Evolutionary conservation across 768 basidiomycete genomes (phyloP).

Genomic region (Russula lepida): DNA sequence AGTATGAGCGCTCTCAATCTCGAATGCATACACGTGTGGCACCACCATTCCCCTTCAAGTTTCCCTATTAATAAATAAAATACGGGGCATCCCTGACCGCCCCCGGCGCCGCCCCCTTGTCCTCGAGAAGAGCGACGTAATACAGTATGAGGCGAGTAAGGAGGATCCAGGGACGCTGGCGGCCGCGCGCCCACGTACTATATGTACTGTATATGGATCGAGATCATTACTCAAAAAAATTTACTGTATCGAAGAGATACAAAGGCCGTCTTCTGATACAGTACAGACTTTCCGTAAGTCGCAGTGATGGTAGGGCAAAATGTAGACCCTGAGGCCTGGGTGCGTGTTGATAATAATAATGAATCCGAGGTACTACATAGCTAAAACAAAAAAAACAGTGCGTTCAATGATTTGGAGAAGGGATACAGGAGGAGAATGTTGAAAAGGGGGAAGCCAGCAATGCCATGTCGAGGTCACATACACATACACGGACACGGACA

Average conservation of each 20-base stretch:
- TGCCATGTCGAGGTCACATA: slow-evolving; percentile 3
- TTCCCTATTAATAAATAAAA: background rate
- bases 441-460: background rate
- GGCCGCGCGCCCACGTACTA: no score
- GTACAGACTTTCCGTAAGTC: no score
- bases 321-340: background rate
- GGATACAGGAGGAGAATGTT: slow-evolving; percentile 2
- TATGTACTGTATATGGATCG: no score
- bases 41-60: background rate
- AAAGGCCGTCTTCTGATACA: no score
- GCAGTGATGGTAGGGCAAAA: background rate
- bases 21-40: background rate
- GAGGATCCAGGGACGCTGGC: no score
- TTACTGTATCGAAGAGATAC: no score
- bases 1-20: background rate
- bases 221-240: no score
- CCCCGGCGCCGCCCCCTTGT: no score
- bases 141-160: no score
- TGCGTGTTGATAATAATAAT: background rate
- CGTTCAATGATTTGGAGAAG: background rate
- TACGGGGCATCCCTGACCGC: no score
- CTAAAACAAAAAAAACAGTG: background rate
- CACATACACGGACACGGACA: background rate
- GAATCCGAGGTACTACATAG: slow-evolving; percentile 5
- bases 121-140: no score